phyloP scores from a whole-genome alignment of 768 basidiomycete species.

The Panellus pusillus region DNA sequence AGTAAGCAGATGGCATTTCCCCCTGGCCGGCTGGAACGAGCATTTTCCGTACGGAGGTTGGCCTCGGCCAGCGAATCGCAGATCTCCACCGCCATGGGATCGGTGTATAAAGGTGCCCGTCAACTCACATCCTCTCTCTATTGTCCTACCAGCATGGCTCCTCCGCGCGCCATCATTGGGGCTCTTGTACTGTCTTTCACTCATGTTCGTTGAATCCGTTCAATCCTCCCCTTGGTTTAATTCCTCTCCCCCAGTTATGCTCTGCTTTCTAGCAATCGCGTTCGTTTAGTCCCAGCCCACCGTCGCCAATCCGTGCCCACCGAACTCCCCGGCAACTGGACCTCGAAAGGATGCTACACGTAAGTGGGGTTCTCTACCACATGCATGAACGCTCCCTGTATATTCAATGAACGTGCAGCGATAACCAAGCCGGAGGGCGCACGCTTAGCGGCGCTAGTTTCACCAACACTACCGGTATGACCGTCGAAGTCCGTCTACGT shows the following conservation, averaged over 20 bases:
- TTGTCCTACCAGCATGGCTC: slow-evolving; percentile 14
- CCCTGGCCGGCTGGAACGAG: slow-evolving; percentile 4
- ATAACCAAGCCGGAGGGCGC: slow-evolving; percentile 39
- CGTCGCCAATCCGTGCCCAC: slow-evolving; percentile 43
- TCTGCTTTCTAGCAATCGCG: slow-evolving; percentile 17
- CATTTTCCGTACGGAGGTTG: slow-evolving; percentile 11
- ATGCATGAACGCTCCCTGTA: neutral
- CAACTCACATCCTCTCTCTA: slow-evolving; percentile 6
- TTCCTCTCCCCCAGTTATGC: slow-evolving; percentile 8
- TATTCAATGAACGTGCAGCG: slow-evolving; percentile 35
- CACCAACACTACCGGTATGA: slow-evolving; percentile 56
- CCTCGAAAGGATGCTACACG: slow-evolving; percentile 63
- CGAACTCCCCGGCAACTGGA: slow-evolving; percentile 55
- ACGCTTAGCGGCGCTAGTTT: slow-evolving; percentile 53
- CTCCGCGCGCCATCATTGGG: slow-evolving; percentile 9
- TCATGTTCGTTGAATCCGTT: slow-evolving; percentile 12
- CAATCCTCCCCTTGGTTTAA: neutral
- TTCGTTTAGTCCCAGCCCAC: slow-evolving; percentile 19
- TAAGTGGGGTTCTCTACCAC: slow-evolving; percentile 27
- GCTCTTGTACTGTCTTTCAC: slow-evolving; percentile 14
- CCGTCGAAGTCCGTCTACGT: slow-evolving; percentile 38
- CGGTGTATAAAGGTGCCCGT: slow-evolving; percentile 17
- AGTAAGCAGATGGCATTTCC: slow-evolving; percentile 19
- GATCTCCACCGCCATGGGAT: slow-evolving; percentile 12
- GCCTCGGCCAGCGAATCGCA: slow-evolving; percentile 2